Evolutionary conservation across 768 basidiomycete species (phyloP), one percentile per base, ranked within the genome.

Genomic region (Leccinum uliginosum): DNA sequence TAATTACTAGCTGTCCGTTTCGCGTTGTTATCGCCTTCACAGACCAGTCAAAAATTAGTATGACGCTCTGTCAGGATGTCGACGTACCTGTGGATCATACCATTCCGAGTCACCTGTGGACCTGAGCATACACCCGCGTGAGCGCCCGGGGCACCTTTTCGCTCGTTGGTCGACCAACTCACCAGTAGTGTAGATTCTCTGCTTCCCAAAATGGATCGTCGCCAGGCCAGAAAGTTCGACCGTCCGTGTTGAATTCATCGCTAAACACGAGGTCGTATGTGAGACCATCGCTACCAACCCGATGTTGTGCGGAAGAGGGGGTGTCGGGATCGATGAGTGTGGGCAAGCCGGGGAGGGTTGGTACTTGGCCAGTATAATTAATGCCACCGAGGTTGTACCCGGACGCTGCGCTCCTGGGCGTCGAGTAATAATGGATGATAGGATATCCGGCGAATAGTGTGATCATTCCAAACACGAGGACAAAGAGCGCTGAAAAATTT

Each of bases 131-230:
- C 7, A 35, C 15, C 6, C 27, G 51, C 14, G 47, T 69, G 46
- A 69, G 57, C 32, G 15, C 17, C 21, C 9, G 38, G 30, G 40
- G 23, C 35, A 11, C 14, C 11, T 23, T 32, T 17, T 10, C 44
- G 29, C 12, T 44, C 34, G 23, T 43, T 5, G 32, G 8, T n/a
- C 2, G 4, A 32, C 24, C 23, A 47, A 59, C 75, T 57, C 43
- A 73, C 88, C 90, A 92, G 71, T 96, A 97, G 67, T 95, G 84
- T 30, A 95, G 70, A 68, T 96, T 85, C 9, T 79, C 85, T 23
- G 90, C 95, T 67, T 95, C 92, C 93, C 86, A 89, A 70, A 73
- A 96, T 67, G 79, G 83, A 79, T 80, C 94, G 75, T 86, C 96
- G 66, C 80, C 96, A 67, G 73, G 89, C 80, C 62, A 93, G 80